Evolutionary conservation across 352 stramenopile species (phyloP), one percentile per base, ranked within the genome.

Genomic region (Pythium grandisporangium): DNA sequence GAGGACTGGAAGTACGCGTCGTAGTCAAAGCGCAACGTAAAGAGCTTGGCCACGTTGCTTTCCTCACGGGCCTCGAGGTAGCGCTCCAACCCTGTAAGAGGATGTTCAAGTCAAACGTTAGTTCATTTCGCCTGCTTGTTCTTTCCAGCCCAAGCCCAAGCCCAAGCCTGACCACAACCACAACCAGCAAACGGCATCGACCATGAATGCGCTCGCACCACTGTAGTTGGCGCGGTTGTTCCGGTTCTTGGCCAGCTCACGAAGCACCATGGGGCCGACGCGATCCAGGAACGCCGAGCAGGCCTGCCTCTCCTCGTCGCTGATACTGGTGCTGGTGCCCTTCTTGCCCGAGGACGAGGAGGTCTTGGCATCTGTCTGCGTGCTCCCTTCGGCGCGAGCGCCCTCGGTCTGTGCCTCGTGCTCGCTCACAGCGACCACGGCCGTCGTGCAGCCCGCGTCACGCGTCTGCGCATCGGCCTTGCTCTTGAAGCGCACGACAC

Each of bases 51-150:
- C 33, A 83, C 60, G 25, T 71, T 66, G 25, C 69, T 83, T 30
- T 89, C 72, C n/a, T 76, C 66, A 2, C 64, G 66, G n/a, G 79
- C 66, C 36, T 81, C 66, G 14, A 84, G 41, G 51, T 80, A 64
- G 34, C 48, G 49, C 36, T 84, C 66, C 36, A 85, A 67, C 4
- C 69, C 64, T n/a, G 45, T 48, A 40, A 84, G 85, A 13, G n/a
- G n/a, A n/a, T n/a, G n/a, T n/a, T n/a, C n/a, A n/a, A n/a, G n/a
- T n/a, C n/a, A n/a, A n/a, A n/a, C n/a, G n/a, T n/a, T n/a, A n/a
- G n/a, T n/a, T n/a, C n/a, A n/a, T n/a, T n/a, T n/a, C n/a, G n/a
- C n/a, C n/a, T n/a, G n/a, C n/a, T n/a, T n/a, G n/a, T n/a, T n/a
- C n/a, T n/a, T n/a, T n/a, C n/a, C n/a, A n/a, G n/a, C n/a, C n/a